A percentile compares a stretch with the other conserved stretches of the same genome.
These are phyloP conservation scores for Cercospora berteroae DNA, from an alignment of 2,329 filamentous ascomycete genomes.

Conservation along the genomic window DNA sequence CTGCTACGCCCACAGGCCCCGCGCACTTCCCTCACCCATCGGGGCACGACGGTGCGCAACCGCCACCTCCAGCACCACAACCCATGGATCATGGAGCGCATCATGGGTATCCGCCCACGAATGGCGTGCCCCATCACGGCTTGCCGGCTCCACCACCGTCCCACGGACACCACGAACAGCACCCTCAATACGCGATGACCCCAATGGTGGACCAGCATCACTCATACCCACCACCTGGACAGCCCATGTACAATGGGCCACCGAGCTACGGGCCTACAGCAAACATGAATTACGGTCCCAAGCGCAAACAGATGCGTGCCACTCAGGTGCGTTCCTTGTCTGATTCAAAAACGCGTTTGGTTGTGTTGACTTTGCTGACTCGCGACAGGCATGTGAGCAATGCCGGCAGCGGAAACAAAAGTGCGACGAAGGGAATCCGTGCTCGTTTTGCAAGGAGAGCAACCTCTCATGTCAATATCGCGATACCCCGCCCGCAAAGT, in stretches of 20 bases:
- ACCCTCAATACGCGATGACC: constrained; percentile 29
- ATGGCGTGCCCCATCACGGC: constrained; percentile 30
- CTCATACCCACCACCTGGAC: constrained; percentile 28
- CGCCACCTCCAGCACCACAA: constrained; percentile 24
- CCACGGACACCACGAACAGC: constrained; percentile 31
- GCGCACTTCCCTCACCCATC: constrained; percentile 17
- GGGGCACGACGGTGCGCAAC: constrained; percentile 29
- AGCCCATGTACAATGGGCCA: constrained; percentile 29
- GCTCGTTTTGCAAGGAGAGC: constrained; percentile 84
- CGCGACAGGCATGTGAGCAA: constrained; percentile 76
- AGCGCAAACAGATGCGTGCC: constrained; percentile 40
- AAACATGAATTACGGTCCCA: constrained; percentile 27
- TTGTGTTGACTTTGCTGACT: constrained; percentile 20
- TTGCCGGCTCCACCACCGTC: constrained; percentile 24
- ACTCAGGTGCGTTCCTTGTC: constrained; percentile 32
- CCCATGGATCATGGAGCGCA: constrained; percentile 35
- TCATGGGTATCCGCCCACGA: constrained; percentile 33
- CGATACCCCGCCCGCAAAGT: constrained; percentile 90
- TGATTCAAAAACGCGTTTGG: neutral
- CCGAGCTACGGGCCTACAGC: constrained; percentile 31
- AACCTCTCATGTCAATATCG: constrained; percentile 81
- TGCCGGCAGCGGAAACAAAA: constrained; percentile 86
- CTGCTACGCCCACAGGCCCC: constrained; percentile 37
- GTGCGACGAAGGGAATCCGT: constrained; percentile 83
- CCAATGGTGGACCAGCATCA: constrained; percentile 34